A percentile compares a stretch with the other conserved stretches of the same genome.
These are phyloP conservation scores for Thelonectria rubi DNA, from an alignment of 2,329 filamentous ascomycete species.

Conservation along the genomic window DNA sequence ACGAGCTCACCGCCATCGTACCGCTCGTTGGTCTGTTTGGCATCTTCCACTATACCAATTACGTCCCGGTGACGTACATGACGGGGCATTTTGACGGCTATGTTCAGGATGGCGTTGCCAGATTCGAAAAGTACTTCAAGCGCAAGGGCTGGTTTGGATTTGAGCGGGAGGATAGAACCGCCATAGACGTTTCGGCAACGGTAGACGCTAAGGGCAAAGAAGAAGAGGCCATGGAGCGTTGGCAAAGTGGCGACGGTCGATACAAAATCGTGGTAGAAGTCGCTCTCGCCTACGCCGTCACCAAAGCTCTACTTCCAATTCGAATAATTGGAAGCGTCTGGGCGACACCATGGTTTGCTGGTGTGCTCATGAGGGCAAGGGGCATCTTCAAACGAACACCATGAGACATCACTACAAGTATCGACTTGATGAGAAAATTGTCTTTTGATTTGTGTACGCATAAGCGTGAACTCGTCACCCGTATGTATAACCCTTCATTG, in stretches of 20 bases:
- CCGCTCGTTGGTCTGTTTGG: slow-evolving; percentile 80
- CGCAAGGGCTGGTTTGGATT: slow-evolving; percentile 84
- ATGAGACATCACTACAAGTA: slow-evolving; percentile 27
- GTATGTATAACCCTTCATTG: slow-evolving; percentile 37
- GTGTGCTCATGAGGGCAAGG: slow-evolving; percentile 61
- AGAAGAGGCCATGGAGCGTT: slow-evolving; percentile 47
- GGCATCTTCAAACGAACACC: slow-evolving; percentile 43
- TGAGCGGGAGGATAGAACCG: slow-evolving; percentile 43
- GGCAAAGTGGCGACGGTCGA: slow-evolving; percentile 53
- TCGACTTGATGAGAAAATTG: slow-evolving; percentile 35
- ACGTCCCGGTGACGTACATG: slow-evolving; percentile 70
- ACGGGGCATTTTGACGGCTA: slow-evolving; percentile 59
- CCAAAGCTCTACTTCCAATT: slow-evolving; percentile 82
- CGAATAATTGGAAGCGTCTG: slow-evolving; percentile 82
- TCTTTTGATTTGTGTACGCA: slow-evolving; percentile 38
- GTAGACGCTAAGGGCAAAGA: slow-evolving; percentile 28
- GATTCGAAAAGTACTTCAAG: slow-evolving; percentile 80
- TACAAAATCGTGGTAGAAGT: slow-evolving; percentile 73
- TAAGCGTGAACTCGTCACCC: slow-evolving; percentile 36
- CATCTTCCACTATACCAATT: slow-evolving; percentile 81
- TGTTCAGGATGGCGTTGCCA: slow-evolving; percentile 70
- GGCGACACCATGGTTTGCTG: slow-evolving; percentile 93
- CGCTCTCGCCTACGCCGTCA: slow-evolving; percentile 89
- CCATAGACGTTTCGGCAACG: slow-evolving; percentile 1
- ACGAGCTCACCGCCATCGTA: slow-evolving; percentile 88